A percentile compares a stretch with the other conserved stretches of the same genome.
These are phyloP conservation scores for Eucalyptus albens DNA, from an alignment of 345 rosid genomes.

Conservation along the genomic window DNA sequence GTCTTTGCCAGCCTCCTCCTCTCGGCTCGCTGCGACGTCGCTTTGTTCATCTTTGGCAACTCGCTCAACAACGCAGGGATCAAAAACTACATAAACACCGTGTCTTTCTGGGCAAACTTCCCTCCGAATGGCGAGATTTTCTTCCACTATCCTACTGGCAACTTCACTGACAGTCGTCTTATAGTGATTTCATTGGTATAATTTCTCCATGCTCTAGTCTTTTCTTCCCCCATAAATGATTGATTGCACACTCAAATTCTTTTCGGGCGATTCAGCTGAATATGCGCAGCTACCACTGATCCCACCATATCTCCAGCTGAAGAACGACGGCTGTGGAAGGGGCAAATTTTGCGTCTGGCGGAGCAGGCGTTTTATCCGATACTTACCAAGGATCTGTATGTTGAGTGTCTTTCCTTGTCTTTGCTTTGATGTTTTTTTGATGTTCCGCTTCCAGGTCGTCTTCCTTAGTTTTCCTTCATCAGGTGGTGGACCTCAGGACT, in stretches of 20 bases:
- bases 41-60: conserved; percentile 20
- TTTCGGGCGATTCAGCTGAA: conserved; percentile 3
- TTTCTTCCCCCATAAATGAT: no score
- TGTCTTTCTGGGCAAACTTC: conserved; percentile 1
- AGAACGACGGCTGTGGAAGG: neutral
- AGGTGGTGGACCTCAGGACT: conserved; percentile 4
- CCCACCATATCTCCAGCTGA: neutral
- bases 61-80: conserved; percentile 17
- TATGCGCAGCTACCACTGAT: conserved; percentile 24
- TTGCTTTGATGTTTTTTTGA: neutral
- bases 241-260: no score
- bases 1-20: no score
- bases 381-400: neutral
- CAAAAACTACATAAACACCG: conserved; percentile 6
- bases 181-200: conserved; percentile 3
- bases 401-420: neutral
- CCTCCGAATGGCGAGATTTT: conserved; percentile 9
- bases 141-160: conserved; percentile 5
- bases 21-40: neutral
- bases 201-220: no score
- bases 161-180: conserved; percentile 4
- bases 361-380: conserved; percentile 1
- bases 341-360: neutral
- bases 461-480: neutral
- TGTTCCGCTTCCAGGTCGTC: neutral